Conservation (phyloP, 225 moss, liverwort and hornwort species). For the Bryum argenteum region DNA sequence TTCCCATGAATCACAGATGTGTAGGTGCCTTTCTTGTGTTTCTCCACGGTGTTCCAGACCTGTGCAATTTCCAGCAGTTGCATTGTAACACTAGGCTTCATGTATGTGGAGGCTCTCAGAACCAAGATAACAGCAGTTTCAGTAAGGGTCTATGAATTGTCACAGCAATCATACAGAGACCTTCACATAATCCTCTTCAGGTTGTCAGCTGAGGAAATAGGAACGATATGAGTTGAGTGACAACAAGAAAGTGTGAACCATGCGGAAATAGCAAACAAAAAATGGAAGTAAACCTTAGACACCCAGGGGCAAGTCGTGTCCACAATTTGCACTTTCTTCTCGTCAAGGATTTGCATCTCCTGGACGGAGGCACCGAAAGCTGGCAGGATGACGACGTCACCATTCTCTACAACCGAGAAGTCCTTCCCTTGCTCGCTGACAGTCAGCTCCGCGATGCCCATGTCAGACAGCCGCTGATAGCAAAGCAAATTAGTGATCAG, state of each 20-base stretch:
- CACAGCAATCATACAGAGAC: too few species aligned
- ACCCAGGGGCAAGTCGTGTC: conserved; percentile 99
- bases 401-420: conserved; percentile 66
- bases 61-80: conserved; percentile 22
- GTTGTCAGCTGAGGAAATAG: too few species aligned
- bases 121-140: background rate
- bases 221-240: background rate
- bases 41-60: conserved; percentile 97
- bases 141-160: too few species aligned
- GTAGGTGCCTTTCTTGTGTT: conserved; percentile 81
- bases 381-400: conserved; percentile 90
- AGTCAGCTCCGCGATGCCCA: conserved; percentile 66
- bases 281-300: conserved; percentile 66
- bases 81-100: background rate
- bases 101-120: background rate
- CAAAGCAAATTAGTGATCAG: conserved; percentile 20
- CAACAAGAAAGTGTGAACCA: background rate
- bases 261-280: background rate
- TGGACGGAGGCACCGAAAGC: conserved; percentile 95
- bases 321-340: conserved; percentile 93
- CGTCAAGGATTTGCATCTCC: conserved; percentile 82
- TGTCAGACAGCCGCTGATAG: conserved; percentile 74
- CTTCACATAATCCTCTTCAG: too few species aligned
- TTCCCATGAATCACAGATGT: conserved; percentile 98
- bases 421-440: conserved; percentile 71